A percentile compares a stretch with the other conserved stretches of the same genome.
phyloP scores from a whole-genome alignment of 169 alveolate genomes.

The Pseudocohnilembus persalinus region DNA sequence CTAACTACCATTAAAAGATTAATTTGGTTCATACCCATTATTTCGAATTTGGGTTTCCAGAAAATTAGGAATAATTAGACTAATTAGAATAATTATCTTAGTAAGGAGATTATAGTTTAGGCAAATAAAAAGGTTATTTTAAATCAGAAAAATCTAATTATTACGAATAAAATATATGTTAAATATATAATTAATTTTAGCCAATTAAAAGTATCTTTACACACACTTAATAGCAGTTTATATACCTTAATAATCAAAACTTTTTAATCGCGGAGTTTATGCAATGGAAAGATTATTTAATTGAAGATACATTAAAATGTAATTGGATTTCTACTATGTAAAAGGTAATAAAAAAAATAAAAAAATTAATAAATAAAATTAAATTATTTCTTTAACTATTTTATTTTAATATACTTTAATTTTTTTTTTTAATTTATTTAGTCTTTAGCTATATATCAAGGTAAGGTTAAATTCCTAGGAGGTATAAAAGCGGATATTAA shows the following conservation, averaged over 20 bases:
- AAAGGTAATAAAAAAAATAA: background rate
- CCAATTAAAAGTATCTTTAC: too few species aligned
- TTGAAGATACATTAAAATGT: background rate
- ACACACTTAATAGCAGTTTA: too few species aligned
- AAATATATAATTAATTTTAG: too few species aligned
- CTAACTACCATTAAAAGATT: too few species aligned
- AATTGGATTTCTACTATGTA: background rate
- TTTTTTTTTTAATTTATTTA: too few species aligned
- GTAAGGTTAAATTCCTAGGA: background rate
- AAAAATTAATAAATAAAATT: too few species aligned
- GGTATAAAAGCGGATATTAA: background rate
- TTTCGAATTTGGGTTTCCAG: background rate
- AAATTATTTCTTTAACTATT: too few species aligned
- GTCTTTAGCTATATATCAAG: background rate
- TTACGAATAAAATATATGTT: too few species aligned
- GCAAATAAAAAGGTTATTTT: background rate
- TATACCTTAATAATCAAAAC: background rate
- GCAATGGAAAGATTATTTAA: background rate
- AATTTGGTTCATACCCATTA: background rate
- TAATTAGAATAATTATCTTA: background rate
- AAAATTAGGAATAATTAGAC: background rate
- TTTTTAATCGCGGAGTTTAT: background rate
- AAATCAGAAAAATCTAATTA: too few species aligned
- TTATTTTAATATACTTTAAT: too few species aligned
- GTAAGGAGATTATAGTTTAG: background rate